phyloP scores from a whole-genome alignment of 257 asterid genomes.

The Datura wrightii region DNA sequence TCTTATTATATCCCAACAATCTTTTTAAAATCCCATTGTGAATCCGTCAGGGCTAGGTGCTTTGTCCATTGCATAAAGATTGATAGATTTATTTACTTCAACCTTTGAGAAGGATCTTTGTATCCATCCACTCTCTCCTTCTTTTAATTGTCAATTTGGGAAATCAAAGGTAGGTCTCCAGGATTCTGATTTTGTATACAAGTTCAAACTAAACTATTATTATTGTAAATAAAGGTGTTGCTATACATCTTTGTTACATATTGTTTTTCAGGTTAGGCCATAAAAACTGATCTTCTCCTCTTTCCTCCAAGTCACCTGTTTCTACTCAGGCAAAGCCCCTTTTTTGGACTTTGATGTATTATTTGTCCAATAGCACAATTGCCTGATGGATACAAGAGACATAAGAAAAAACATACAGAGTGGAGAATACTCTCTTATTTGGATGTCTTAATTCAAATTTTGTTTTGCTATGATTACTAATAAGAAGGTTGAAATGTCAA shows the following conservation, averaged over 20 bases:
- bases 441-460: background rate
- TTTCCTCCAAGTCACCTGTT: conserved; percentile 23
- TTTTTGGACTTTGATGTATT: conserved; percentile 5
- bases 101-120: too few species aligned
- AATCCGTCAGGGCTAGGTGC: too few species aligned
- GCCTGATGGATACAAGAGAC: background rate
- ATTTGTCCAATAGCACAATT: background rate
- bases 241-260: background rate
- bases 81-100: too few species aligned
- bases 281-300: background rate
- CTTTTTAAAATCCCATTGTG: too few species aligned
- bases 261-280: background rate
- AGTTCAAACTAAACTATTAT: background rate
- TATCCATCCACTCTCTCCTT: too few species aligned
- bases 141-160: too few species aligned
- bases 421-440: background rate
- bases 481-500: background rate
- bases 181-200: too few species aligned
- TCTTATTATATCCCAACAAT: too few species aligned
- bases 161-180: too few species aligned
- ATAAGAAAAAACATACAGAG: conserved; percentile 18
- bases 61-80: too few species aligned
- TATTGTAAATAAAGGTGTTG: conserved; percentile 12
- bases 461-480: background rate
- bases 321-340: background rate